phyloP scores from a whole-genome alignment of 768 basidiomycete genomes.

The Auriscalpium microsporum region DNA sequence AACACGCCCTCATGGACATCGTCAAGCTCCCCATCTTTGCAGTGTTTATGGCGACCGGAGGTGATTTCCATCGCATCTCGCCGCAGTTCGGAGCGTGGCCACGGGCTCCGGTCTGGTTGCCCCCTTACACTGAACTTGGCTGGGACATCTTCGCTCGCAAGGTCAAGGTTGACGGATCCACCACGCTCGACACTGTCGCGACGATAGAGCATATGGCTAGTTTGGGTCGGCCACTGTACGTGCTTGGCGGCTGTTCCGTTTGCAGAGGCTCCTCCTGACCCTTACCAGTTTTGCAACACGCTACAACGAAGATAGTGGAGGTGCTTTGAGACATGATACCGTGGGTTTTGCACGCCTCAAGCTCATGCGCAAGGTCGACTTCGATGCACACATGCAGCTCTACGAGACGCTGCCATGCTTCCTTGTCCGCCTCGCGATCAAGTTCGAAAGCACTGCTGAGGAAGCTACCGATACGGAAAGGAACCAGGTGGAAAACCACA shows the following conservation, averaged over 20 bases:
- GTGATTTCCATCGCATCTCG: constrained; percentile 11
- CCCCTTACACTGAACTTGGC: constrained; percentile 16
- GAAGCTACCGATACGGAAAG: constrained; percentile 11
- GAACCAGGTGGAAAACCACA: constrained; percentile 24
- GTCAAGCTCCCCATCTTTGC: constrained; percentile 12
- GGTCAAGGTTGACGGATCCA: background rate
- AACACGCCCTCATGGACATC: constrained; percentile 7
- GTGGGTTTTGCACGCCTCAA: constrained; percentile 6
- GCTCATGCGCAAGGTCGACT: background rate
- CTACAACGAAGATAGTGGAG: constrained; percentile 5
- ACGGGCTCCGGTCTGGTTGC: constrained; percentile 5
- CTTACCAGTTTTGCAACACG: constrained; percentile 10
- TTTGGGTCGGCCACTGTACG: constrained; percentile 22
- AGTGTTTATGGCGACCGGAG: constrained; percentile 20
- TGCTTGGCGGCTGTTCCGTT: background rate
- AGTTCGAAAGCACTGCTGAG: constrained; percentile 20
- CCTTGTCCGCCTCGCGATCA: constrained; percentile 19
- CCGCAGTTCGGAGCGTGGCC: background rate
- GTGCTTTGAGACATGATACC: background rate
- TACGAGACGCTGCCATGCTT: constrained; percentile 6
- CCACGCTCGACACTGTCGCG: constrained; percentile 13
- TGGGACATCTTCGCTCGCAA: constrained; percentile 20
- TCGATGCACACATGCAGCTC: too few species aligned
- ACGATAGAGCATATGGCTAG: constrained; percentile 13
- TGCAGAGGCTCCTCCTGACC: background rate